Evolutionary conservation across 2,329 filamentous ascomycete genomes (phyloP).

Genomic region (Huntiella bhutanensis): DNA sequence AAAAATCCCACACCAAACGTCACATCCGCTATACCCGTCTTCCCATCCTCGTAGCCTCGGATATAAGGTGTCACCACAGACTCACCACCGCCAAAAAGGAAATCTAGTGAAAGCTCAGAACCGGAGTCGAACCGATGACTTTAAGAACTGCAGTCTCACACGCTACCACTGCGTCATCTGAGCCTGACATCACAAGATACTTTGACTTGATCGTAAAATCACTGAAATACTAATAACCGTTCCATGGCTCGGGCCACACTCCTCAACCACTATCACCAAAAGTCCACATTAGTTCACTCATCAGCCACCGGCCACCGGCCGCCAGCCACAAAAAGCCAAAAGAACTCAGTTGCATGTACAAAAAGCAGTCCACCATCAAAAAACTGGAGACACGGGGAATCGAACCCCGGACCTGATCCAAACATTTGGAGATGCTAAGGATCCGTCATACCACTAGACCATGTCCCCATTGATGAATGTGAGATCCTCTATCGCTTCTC

Average conservation of each 20-base stretch:
- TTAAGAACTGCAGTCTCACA: slow-evolving; percentile 12
- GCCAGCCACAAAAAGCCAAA: too few species aligned
- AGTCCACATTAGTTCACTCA: too few species aligned
- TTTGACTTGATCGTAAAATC: too few species aligned
- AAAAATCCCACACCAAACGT: too few species aligned
- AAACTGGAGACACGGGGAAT: slow-evolving; percentile 11
- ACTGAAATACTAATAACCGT: too few species aligned
- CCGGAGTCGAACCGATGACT: slow-evolving; percentile 12
- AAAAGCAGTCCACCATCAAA: not conserved
- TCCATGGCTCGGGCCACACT: too few species aligned
- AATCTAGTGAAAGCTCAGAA: slow-evolving; percentile 8
- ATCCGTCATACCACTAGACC: slow-evolving; percentile 12
- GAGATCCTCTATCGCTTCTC: not conserved
- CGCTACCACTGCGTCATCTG: slow-evolving; percentile 11
- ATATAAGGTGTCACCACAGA: too few species aligned
- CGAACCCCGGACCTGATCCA: slow-evolving; percentile 12
- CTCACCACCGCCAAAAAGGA: not conserved
- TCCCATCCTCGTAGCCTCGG: not conserved
- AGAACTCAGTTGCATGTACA: too few species aligned
- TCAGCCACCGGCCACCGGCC: too few species aligned
- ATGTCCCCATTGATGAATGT: slow-evolving; percentile 4
- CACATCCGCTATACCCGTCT: too few species aligned
- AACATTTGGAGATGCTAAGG: slow-evolving; percentile 7
- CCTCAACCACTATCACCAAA: too few species aligned
- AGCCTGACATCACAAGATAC: slow-evolving; percentile 1